Conservation (phyloP, 129 eudicot genomes). For the Tagetes erecta region DNA sequence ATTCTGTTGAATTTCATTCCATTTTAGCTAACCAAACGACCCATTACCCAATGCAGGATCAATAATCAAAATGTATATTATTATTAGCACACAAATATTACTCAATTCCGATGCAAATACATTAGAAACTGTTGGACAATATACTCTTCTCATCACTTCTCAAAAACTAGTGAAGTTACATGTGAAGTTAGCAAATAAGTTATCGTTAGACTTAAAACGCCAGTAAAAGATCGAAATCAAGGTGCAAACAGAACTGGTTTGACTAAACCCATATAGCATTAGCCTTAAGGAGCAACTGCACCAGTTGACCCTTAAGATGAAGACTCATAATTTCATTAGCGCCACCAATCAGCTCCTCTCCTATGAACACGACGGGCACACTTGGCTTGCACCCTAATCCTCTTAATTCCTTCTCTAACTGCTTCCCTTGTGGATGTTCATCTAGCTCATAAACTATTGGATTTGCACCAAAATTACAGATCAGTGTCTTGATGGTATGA, state of each 20-base stretch:
- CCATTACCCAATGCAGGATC: too few relatives aligned
- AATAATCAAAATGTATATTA: background rate
- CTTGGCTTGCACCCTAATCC: constrained; percentile 47
- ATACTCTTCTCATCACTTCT: constrained; percentile 22
- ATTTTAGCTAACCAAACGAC: too few relatives aligned
- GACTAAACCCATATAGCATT: constrained; percentile 43
- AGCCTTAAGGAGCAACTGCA: constrained; percentile 54
- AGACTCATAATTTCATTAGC: constrained; percentile 76
- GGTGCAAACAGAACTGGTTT: constrained; percentile 9
- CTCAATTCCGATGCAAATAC: background rate
- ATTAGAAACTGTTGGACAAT: background rate
- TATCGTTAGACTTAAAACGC: background rate
- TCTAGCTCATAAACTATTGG: constrained; percentile 58
- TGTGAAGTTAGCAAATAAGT: constrained; percentile 28
- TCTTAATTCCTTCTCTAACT: constrained; percentile 49
- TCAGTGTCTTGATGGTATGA: constrained; percentile 57
- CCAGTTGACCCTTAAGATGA: constrained; percentile 53
- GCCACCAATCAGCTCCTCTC: constrained; percentile 56
- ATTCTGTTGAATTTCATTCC: too few relatives aligned
- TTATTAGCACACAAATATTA: background rate
- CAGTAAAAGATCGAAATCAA: background rate
- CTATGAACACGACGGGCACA: constrained; percentile 69
- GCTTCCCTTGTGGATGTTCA: constrained; percentile 50
- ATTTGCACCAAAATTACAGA: constrained; percentile 59
- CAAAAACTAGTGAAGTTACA: constrained; percentile 28